Percentiles rank a stretch among this genome's conserved stretches.
Evolutionary conservation across 2,329 filamentous ascomycete species (phyloP).

Genomic region (Arthrobotrys megalospora): DNA sequence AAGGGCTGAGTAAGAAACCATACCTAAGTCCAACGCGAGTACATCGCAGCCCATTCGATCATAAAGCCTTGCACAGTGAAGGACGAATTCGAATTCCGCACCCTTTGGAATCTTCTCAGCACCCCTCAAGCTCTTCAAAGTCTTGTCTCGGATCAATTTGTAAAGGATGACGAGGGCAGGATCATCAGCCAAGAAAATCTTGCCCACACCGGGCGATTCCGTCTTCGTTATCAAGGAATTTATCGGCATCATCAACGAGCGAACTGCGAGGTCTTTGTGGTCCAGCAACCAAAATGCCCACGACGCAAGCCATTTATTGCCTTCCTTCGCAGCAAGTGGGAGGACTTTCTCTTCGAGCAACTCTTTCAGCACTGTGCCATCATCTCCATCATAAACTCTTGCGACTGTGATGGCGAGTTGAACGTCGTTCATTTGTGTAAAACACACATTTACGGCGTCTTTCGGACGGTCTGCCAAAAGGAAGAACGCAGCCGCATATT

Average conservation of each 20-base stretch:
- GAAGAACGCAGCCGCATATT: slow-evolving; percentile 97
- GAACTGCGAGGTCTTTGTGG: slow-evolving; percentile 85
- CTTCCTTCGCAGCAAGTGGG: slow-evolving; percentile 81
- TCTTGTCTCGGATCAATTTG: slow-evolving; percentile 84
- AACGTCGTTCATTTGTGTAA: slow-evolving; percentile 88
- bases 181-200: slow-evolving; percentile 89
- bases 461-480: slow-evolving; percentile 86
- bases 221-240: slow-evolving; percentile 78
- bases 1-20: slow-evolving; percentile 64
- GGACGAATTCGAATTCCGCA: slow-evolving; percentile 88
- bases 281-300: slow-evolving; percentile 97
- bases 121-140: slow-evolving; percentile 86
- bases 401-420: slow-evolving; percentile 91
- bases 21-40: slow-evolving; percentile 86
- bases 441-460: slow-evolving; percentile 87
- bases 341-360: slow-evolving; percentile 86
- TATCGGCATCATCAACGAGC: slow-evolving; percentile 86
- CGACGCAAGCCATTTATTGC: slow-evolving; percentile 92
- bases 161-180: slow-evolving; percentile 91
- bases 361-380: slow-evolving; percentile 79
- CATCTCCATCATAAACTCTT: slow-evolving; percentile 88
- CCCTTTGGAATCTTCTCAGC: slow-evolving; percentile 83
- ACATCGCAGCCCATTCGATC: slow-evolving; percentile 94
- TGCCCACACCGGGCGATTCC: slow-evolving; percentile 77
- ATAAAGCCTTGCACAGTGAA: slow-evolving; percentile 87